Conservation (phyloP, 2,329 filamentous ascomycete genomes). For the Paracorniculantispora psalliotae region DNA sequence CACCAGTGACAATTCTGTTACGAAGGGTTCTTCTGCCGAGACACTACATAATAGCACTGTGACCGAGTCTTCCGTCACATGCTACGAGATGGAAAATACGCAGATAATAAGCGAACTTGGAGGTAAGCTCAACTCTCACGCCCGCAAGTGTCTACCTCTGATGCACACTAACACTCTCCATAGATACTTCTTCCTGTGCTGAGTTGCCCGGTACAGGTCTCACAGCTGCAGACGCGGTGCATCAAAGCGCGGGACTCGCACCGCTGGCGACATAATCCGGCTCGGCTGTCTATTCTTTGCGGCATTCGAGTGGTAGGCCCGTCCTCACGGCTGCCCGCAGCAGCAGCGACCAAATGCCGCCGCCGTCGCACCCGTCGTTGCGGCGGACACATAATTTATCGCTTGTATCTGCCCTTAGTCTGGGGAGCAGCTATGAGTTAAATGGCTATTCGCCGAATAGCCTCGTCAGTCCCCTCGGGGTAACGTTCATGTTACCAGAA, state of each 20-base stretch:
- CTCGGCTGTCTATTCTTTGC: no score
- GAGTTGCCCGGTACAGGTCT: slow-evolving; percentile 44
- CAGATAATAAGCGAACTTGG: slow-evolving; percentile 43
- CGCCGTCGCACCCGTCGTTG: not conserved
- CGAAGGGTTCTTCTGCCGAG: not conserved
- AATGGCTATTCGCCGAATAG: not conserved
- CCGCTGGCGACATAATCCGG: slow-evolving; percentile 17
- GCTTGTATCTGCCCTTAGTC: not conserved
- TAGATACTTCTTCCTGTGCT: slow-evolving; percentile 38
- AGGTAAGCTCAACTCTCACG: slow-evolving; percentile 31
- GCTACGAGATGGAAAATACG: slow-evolving; percentile 39
- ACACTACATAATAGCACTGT: not conserved
- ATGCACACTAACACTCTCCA: not conserved
- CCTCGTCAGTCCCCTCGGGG: slow-evolving; percentile 4
- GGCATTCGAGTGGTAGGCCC: no score
- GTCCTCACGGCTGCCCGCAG: not conserved
- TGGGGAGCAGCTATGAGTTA: not conserved
- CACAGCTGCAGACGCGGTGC: slow-evolving; percentile 35
- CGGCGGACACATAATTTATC: not conserved
- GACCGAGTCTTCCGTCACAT: not conserved
- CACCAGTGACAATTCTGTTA: not conserved
- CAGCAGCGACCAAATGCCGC: not conserved
- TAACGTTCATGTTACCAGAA: not conserved
- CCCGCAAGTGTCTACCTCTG: not conserved
- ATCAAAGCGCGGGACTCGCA: slow-evolving; percentile 25